phyloP scores from a whole-genome alignment of 2,329 filamentous ascomycete genomes.

The Plectosphaerella plurivora region DNA sequence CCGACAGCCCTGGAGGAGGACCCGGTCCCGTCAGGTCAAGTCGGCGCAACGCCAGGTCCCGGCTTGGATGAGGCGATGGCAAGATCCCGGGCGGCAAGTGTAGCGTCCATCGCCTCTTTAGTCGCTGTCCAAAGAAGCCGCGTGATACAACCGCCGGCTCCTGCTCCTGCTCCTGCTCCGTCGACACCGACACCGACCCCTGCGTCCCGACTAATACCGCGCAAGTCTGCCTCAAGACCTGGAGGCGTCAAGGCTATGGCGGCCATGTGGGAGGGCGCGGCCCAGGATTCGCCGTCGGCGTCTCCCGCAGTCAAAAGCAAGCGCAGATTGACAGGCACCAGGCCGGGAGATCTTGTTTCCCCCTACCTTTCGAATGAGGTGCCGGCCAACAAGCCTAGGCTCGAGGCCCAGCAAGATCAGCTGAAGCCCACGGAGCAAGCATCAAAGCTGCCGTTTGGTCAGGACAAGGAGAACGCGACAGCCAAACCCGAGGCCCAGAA shows the following conservation, averaged over 20 bases:
- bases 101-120: conserved; percentile 5
- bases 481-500: background rate
- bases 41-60: background rate
- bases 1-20: background rate
- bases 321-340: conserved; percentile 5
- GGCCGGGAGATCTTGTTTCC: conserved; percentile 15
- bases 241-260: conserved; percentile 44
- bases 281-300: conserved; percentile 16
- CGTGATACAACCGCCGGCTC: background rate
- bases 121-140: conserved; percentile 6
- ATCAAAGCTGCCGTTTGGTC: conserved; percentile 13
- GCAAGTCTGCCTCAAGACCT: conserved; percentile 19
- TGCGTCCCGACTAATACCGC: background rate
- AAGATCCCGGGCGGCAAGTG: background rate
- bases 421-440: conserved; percentile 6
- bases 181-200: background rate
- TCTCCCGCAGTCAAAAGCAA: conserved; percentile 5
- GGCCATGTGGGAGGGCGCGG: conserved; percentile 42
- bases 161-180: too few species aligned
- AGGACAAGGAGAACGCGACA: background rate
- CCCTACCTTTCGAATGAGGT: conserved; percentile 12
- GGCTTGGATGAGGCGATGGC: background rate
- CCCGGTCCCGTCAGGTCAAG: background rate
- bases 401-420: background rate
- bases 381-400: background rate